Evolutionary conservation across 805 yeast species (phyloP), one percentile per base, ranked within the genome.

Genomic region (Wickerhamiella azymoides): DNA sequence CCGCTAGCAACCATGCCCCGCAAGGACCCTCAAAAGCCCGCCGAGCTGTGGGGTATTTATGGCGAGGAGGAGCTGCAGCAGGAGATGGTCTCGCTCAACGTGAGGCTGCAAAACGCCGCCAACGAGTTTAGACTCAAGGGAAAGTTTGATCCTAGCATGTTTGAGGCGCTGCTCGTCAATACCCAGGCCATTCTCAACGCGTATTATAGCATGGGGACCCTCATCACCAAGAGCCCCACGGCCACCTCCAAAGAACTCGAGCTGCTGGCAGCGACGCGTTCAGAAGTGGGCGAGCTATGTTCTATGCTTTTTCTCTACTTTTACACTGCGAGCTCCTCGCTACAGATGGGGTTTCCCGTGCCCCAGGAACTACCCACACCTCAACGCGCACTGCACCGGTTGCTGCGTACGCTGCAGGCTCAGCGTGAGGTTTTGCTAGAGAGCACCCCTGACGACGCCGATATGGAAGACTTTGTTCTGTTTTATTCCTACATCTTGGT

Each of bases 291-390:
- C 10, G 93, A 84, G 56, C 64, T 84, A 16, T 82, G 80, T 55
- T 78, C 79, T 50, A 62, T 89, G 16, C 73, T 84, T 2, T 84
- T 84, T 52, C 63, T 84, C 49, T 76, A 80, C 6, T 84, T 84
- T 58, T 84, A 84, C 63, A 56, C 65, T 39, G 59, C 58, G 21
- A 57, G 93, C 2, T 77, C 89, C 10, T 81, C 93, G 0, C 67
- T 84, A 65, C 72, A 76, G 37, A 64, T 84, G 9, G 85, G 86
- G 2, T 75, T 82, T 47, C 94, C 94, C 2, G 57, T 84, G 19
- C 93, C 94, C 0, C 74, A 72, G 19, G 78, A 77, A 52, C 79
- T 88, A 1, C 89, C 92, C 0, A 77, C 84, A 0, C 79, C 85
- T 0, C 82, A 74, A 37, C 82, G 79, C 57, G 79, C 92, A 0